Evolutionary conservation across 2,329 filamentous ascomycete genomes (phyloP).

Genomic region (Diaporthe caulivora): DNA sequence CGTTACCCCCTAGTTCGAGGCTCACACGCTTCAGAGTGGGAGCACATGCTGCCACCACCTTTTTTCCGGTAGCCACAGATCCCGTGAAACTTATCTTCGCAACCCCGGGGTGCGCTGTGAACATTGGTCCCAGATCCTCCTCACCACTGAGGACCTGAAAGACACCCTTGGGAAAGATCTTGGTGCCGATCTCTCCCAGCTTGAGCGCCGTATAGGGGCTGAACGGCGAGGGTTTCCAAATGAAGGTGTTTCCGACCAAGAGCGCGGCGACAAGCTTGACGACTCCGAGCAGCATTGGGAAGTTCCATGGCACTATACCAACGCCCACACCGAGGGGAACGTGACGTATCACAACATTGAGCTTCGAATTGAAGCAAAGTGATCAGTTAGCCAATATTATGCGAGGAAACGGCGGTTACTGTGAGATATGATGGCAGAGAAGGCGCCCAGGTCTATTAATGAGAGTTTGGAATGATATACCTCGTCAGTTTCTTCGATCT

Average conservation of each 20-base stretch:
- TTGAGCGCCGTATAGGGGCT: constrained; percentile 56
- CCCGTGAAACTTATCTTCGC: constrained; percentile 61
- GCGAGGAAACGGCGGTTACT: neutral
- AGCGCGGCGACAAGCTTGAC: constrained; percentile 59
- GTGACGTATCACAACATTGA: constrained; percentile 25
- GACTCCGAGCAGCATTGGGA: constrained; percentile 48
- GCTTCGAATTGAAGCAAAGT: neutral
- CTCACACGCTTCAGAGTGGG: constrained; percentile 60
- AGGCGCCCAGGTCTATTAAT: accelerated
- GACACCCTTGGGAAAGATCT: constrained; percentile 58
- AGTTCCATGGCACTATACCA: constrained; percentile 67
- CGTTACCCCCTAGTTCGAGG: constrained; percentile 61
- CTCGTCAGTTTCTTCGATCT: constrained; percentile 18
- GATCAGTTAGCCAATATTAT: neutral
- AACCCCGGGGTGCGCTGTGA: constrained; percentile 45
- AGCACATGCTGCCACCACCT: constrained; percentile 56
- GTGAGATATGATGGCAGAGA: neutral
- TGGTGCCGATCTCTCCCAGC: constrained; percentile 53
- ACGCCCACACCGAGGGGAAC: constrained; percentile 54
- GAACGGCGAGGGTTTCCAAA: constrained; percentile 61
- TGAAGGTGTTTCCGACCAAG: constrained; percentile 60
- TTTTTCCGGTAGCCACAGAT: constrained; percentile 49
- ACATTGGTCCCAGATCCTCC: constrained; percentile 56
- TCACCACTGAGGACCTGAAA: constrained; percentile 58
- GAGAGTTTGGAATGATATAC: neutral